Percentiles rank a stretch among this genome's conserved stretches.
Evolutionary conservation across 202 grass and related monocot genomes (phyloP).

Genomic region (Brachypodium distachyon): DNA sequence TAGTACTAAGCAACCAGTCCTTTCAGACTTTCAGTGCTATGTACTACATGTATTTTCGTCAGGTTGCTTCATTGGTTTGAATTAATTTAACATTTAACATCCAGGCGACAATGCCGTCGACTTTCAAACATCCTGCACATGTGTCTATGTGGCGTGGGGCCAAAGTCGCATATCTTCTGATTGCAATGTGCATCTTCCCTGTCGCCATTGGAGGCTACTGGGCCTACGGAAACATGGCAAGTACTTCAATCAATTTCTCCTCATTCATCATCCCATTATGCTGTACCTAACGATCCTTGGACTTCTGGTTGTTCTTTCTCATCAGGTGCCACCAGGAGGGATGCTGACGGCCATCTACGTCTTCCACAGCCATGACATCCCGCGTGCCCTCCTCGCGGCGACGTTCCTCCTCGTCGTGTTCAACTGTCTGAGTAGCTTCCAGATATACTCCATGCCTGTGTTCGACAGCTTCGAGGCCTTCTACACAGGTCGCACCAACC

Average conservation of each 20-base stretch:
- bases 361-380: slow-evolving; percentile 83
- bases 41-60: neutral
- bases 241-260: slow-evolving; percentile 25
- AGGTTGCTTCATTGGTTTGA: neutral
- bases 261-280: neutral
- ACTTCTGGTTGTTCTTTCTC: slow-evolving; percentile 5
- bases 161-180: slow-evolving; percentile 73
- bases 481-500: slow-evolving; percentile 88
- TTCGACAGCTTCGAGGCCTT: slow-evolving; percentile 92
- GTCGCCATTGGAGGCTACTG: slow-evolving; percentile 88
- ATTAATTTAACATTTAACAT: slow-evolving; percentile 4
- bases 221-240: slow-evolving; percentile 95
- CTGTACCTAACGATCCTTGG: slow-evolving; percentile 3
- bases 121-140: slow-evolving; percentile 92
- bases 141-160: slow-evolving; percentile 95
- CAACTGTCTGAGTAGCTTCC: slow-evolving; percentile 97
- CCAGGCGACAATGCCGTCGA: slow-evolving; percentile 96
- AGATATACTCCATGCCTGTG: slow-evolving; percentile 98
- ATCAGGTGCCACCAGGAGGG: slow-evolving; percentile 80
- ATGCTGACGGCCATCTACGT: slow-evolving; percentile 70
- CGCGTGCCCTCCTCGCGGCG: slow-evolving; percentile 47
- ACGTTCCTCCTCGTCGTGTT: slow-evolving; percentile 92
- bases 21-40: neutral
- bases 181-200: slow-evolving; percentile 91
- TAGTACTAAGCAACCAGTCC: neutral